Evolutionary conservation across 2,329 filamentous ascomycete genomes (phyloP), one percentile per base, ranked within the genome.

Genomic region (Colletotrichum limetticola): DNA sequence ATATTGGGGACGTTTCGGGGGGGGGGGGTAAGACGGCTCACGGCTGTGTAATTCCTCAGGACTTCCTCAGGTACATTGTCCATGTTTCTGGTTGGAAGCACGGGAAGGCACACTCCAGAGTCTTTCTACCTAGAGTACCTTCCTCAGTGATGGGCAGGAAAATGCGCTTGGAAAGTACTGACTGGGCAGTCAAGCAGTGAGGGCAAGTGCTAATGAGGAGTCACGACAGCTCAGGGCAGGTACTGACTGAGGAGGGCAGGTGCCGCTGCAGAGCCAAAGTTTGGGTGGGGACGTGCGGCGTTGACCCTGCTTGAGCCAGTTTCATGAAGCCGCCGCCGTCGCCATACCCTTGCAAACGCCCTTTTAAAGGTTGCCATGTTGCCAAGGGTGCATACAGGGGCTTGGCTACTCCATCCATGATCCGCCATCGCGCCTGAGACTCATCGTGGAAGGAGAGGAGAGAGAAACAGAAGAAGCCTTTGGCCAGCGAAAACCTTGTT

Each of bases 221-320:
- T 32, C 3, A 32, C 8, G 30, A 9, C 30, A 32, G 30, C 30
- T 32, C 8, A 37, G 35, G 35, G 35, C 14, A 57, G 14, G 55
- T 57, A 19, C 14, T 30, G 28, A 30, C 26, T 19, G 55, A 19
- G n/a, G 63, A 24, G 35, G 58, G 32, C 35, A 32, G 64, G 37
- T 58, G 42, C 61, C 52, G 58, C 59, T 72, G 66, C 53, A 68
- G 30, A 59, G 59, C 66, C 69, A 58, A 67, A 61, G 63, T 22
- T 26, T 63, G 52, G 66, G 55, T 69, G 59, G 59, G 70, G 66
- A 64, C 63, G 32, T 62, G 57, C 32, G 57, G 57, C 57, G 37
- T 63, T 55, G 61, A 37, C 70, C 70, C 70, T 72, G 70, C 59
- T 69, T 69, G 66, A 72, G 66, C 66, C 70, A 70, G 70, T 72